Evolutionary conservation across 176 grass and related monocot genomes (phyloP).

Genomic region (Lolium rigidum): DNA sequence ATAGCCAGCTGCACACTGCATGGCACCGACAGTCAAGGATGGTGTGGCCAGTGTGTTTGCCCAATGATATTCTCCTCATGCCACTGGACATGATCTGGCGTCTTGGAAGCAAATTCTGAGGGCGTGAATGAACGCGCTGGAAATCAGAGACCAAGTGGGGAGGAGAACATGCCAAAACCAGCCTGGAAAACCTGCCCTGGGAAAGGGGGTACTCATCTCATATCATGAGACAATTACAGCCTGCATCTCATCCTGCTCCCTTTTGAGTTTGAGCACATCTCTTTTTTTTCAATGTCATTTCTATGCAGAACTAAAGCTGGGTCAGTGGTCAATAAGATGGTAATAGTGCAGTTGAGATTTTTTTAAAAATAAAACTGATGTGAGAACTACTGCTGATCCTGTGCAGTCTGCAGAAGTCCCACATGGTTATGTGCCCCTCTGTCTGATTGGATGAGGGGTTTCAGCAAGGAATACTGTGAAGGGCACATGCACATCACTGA

Average conservation of each 20-base stretch:
- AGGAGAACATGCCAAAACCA: conserved; percentile 38
- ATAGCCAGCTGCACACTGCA: conserved; percentile 22
- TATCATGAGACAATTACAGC: background rate
- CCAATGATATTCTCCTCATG: background rate
- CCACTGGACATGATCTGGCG: conserved; percentile 44
- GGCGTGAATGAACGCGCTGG: background rate
- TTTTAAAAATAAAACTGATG: background rate
- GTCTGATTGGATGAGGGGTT: conserved; percentile 19
- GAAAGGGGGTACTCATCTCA: background rate
- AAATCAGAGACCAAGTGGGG: conserved; percentile 36
- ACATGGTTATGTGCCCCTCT: background rate
- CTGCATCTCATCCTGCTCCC: background rate
- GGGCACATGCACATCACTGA: conserved; percentile 23
- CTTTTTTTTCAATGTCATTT: background rate
- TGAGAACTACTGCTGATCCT: background rate
- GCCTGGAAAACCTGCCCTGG: conserved; percentile 32
- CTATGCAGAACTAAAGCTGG: background rate
- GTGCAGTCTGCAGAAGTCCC: background rate
- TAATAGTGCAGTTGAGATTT: background rate
- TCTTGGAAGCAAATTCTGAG: conserved; percentile 28
- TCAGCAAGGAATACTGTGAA: conserved; percentile 57
- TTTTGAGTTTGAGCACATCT: background rate
- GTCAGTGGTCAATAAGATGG: background rate
- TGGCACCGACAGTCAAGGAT: conserved; percentile 46
- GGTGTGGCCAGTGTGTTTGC: background rate